A percentile compares a stretch with the other conserved stretches of the same genome.
Evolutionary conservation across 208 protist species (phyloP).

Genomic region (Pavlovales sp.): DNA sequence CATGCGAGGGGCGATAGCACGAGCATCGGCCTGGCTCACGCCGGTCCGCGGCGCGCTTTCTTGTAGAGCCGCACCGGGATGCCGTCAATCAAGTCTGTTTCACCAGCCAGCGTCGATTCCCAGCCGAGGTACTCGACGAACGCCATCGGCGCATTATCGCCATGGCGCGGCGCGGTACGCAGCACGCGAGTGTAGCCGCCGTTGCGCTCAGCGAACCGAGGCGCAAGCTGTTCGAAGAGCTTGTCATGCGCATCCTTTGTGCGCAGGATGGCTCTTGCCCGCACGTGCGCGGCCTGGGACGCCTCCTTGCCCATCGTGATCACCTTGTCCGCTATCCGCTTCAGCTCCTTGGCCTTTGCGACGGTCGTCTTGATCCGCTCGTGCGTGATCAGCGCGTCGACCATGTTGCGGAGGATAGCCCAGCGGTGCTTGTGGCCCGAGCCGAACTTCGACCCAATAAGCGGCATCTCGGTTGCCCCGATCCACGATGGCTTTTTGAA

Average conservation of each 20-base stretch:
- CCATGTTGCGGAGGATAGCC: constrained; percentile 55
- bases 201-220: constrained; percentile 22
- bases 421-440: neutral
- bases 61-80: neutral
- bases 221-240: constrained; percentile 42
- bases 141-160: constrained; percentile 49
- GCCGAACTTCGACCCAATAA: neutral
- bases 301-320: constrained; percentile 45
- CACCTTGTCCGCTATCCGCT: constrained; percentile 48
- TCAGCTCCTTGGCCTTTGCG: constrained; percentile 53
- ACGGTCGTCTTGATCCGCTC: constrained; percentile 59
- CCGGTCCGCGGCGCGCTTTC: neutral
- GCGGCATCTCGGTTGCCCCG: too few species aligned
- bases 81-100: neutral
- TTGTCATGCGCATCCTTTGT: constrained; percentile 28
- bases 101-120: neutral
- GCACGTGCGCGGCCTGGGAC: neutral
- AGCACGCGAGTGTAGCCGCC: constrained; percentile 60
- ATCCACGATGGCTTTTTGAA: too few species aligned
- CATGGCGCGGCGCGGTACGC: constrained; percentile 28
- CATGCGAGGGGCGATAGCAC: too few species aligned
- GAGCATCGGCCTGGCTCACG: too few species aligned
- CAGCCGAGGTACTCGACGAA: constrained; percentile 58
- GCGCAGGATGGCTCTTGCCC: constrained; percentile 2
- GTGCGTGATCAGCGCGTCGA: constrained; percentile 48